Conservation (phyloP, 2,329 filamentous ascomycete species). For the Aureobasidium uvarum region DNA sequence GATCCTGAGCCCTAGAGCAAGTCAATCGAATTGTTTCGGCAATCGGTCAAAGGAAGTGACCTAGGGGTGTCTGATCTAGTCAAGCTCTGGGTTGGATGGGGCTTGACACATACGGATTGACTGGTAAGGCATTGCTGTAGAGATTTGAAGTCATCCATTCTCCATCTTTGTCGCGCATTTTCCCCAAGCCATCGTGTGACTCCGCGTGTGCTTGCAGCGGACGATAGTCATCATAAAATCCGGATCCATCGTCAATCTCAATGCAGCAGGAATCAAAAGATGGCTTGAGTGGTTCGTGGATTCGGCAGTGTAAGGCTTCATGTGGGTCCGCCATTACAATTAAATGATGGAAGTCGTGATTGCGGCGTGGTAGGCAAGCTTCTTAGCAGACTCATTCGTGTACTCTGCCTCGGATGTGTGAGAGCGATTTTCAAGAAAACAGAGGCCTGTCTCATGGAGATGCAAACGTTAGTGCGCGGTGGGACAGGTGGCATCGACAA, state of each 20-base stretch:
- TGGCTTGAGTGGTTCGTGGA: slow-evolving; percentile 16
- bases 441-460: slow-evolving; percentile 1
- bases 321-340: slow-evolving; percentile 23
- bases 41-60: slow-evolving; percentile 15
- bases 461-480: slow-evolving; percentile 8
- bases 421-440: neutral
- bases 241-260: slow-evolving; percentile 5
- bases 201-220: neutral
- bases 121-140: slow-evolving; percentile 2
- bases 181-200: neutral
- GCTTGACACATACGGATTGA: slow-evolving; percentile 22
- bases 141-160: slow-evolving; percentile 17
- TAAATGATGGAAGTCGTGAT: neutral
- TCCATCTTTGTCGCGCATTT: neutral
- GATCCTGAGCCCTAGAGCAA: slow-evolving; percentile 13
- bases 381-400: slow-evolving; percentile 25
- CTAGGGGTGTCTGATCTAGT: slow-evolving; percentile 4
- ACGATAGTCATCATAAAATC: neutral
- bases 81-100: slow-evolving; percentile 24
- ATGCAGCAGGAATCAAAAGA: slow-evolving; percentile 15
- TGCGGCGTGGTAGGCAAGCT: neutral
- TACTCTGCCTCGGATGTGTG: neutral
- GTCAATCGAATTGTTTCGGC: slow-evolving; percentile 19
- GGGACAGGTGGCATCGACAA: slow-evolving; percentile 23
- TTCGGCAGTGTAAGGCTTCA: slow-evolving; percentile 6